Evolutionary conservation across 352 stramenopile genomes (phyloP).

Genomic region (Pythium guiyangense): DNA sequence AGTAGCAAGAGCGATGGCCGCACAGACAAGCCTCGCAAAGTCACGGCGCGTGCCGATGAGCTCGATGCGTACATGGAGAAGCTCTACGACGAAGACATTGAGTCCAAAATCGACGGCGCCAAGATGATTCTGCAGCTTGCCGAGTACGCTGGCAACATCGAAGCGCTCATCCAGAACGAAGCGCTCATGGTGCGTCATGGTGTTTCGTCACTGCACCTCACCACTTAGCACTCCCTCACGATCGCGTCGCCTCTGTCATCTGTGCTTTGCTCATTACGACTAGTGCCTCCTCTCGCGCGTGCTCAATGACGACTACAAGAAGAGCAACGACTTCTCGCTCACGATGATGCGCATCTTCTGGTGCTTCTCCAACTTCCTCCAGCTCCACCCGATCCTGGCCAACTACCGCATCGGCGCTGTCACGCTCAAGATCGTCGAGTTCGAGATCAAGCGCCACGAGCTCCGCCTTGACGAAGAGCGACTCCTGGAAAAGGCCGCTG

Average conservation of each 20-base stretch:
- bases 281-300: slow-evolving; percentile 89
- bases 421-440: slow-evolving; percentile 93
- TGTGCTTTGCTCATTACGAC: neutral
- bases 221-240: neutral
- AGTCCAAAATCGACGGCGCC: slow-evolving; percentile 84
- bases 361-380: slow-evolving; percentile 93
- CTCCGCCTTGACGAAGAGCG: slow-evolving; percentile 72
- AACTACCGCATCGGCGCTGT: slow-evolving; percentile 93
- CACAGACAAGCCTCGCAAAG: slow-evolving; percentile 39
- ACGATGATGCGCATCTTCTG: slow-evolving; percentile 95
- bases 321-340: slow-evolving; percentile 92
- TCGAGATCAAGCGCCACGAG: slow-evolving; percentile 90
- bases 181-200: slow-evolving; percentile 83
- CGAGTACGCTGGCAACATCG: slow-evolving; percentile 86
- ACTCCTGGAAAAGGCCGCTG: slow-evolving; percentile 30
- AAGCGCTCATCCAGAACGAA: slow-evolving; percentile 92
- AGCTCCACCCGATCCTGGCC: slow-evolving; percentile 90
- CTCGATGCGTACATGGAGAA: slow-evolving; percentile 94
- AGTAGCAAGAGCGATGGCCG: slow-evolving; percentile 15
- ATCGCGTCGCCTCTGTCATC: neutral
- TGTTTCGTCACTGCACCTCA: neutral
- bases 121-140: slow-evolving; percentile 91
- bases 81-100: slow-evolving; percentile 90
- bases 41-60: slow-evolving; percentile 61
- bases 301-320: slow-evolving; percentile 94